Conservation (phyloP, 1,284 basidiomycete species). For the Malassezia slooffiae region DNA sequence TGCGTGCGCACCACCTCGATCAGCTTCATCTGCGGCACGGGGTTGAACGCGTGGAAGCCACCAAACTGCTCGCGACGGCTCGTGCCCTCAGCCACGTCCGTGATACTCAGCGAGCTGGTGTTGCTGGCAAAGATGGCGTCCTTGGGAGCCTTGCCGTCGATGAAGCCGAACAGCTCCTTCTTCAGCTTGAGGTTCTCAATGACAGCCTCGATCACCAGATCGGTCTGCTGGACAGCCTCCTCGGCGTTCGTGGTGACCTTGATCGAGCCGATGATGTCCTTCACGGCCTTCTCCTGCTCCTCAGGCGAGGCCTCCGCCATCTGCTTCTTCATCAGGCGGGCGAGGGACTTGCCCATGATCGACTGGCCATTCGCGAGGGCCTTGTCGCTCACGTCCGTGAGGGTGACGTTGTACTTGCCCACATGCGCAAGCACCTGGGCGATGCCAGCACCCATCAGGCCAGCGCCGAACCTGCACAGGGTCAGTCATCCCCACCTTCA, state of each 20-base stretch:
- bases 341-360: slow-evolving; percentile 53
- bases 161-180: slow-evolving; percentile 52
- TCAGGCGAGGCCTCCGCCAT: slow-evolving; percentile 49
- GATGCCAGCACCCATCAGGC: slow-evolving; percentile 45
- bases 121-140: slow-evolving; percentile 54
- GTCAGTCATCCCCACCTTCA: neutral
- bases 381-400: slow-evolving; percentile 47
- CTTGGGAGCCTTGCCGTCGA: slow-evolving; percentile 51
- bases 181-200: slow-evolving; percentile 54
- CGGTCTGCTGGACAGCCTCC: slow-evolving; percentile 50
- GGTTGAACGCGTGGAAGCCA: slow-evolving; percentile 54
- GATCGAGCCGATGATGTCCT: slow-evolving; percentile 50
- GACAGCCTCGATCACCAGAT: slow-evolving; percentile 55
- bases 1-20: slow-evolving; percentile 53
- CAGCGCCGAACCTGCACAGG: slow-evolving; percentile 35
- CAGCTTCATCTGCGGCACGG: slow-evolving; percentile 52
- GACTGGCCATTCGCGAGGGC: slow-evolving; percentile 51
- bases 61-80: slow-evolving; percentile 33
- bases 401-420: slow-evolving; percentile 46
- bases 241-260: slow-evolving; percentile 51
- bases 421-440: slow-evolving; percentile 44
- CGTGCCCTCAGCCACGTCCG: slow-evolving; percentile 50
- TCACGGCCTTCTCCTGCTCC: slow-evolving; percentile 44
- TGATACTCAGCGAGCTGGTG: slow-evolving; percentile 53
- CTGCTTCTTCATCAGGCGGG: slow-evolving; percentile 51